Evolutionary conservation across 768 basidiomycete species (phyloP).

Genomic region (Suillus subluteus): DNA sequence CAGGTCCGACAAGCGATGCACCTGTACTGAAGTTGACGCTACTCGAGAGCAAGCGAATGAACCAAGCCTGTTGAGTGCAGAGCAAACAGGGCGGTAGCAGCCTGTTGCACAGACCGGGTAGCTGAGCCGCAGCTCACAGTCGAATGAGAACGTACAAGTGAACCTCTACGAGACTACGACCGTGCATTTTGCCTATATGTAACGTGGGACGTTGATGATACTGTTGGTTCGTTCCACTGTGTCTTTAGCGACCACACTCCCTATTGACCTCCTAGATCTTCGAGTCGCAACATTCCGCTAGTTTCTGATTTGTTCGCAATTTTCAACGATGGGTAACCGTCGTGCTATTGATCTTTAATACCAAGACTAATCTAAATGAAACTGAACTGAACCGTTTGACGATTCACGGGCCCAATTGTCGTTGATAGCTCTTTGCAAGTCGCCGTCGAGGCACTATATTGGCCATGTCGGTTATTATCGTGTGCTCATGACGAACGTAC

Average conservation of each 20-base stretch:
- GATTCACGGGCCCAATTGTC: neutral
- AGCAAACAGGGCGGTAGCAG: constrained; percentile 41
- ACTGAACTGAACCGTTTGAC: neutral
- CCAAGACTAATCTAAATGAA: neutral
- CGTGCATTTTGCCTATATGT: neutral
- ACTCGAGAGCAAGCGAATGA: constrained; percentile 44
- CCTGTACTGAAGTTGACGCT: constrained; percentile 63
- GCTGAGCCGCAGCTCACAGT: neutral
- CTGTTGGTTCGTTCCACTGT: neutral
- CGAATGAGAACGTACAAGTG: neutral
- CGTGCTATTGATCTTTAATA: neutral
- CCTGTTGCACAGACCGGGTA: neutral
- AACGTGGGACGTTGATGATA: neutral
- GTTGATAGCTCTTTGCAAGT: neutral
- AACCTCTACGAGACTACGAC: neutral
- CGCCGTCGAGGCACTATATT: neutral
- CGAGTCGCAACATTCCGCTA: neutral
- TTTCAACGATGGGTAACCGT: neutral
- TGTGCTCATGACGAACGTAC: neutral
- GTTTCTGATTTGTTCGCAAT: neutral
- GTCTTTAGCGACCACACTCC: neutral
- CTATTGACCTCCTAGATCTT: neutral
- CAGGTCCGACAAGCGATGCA: constrained; percentile 45
- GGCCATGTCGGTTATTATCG: neutral
- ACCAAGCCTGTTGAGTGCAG: constrained; percentile 62